These are phyloP conservation scores for Flaveria trinervia DNA, from an alignment of 129 eudicot species.

Conservation along the genomic window DNA sequence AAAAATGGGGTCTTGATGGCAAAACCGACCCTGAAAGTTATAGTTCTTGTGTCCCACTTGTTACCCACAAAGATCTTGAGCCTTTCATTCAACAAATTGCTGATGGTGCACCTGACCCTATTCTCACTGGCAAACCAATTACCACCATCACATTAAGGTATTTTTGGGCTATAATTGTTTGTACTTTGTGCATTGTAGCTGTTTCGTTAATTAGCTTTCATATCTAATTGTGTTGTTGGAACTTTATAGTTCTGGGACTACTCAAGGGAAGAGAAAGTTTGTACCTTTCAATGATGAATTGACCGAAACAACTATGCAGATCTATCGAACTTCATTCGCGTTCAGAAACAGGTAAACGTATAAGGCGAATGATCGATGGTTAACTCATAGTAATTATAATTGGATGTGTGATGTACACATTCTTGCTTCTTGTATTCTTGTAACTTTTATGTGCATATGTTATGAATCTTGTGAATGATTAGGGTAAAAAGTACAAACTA, in stretches of 20 bases:
- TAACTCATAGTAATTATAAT: background rate
- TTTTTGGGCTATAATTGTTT: constrained; percentile 3
- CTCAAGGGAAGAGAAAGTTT: constrained; percentile 89
- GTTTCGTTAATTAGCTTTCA: constrained; percentile 20
- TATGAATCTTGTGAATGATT: constrained; percentile 3
- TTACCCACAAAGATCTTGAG: constrained; percentile 71
- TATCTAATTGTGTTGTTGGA: constrained; percentile 27
- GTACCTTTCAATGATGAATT: constrained; percentile 84
- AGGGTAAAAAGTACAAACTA: background rate
- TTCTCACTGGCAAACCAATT: constrained; percentile 70
- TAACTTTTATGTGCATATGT: background rate
- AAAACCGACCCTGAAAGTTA: constrained; percentile 71
- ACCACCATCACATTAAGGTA: constrained; percentile 75
- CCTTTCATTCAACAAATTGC: constrained; percentile 71
- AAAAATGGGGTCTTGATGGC: constrained; percentile 69
- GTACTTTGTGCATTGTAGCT: constrained; percentile 19
- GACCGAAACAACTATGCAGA: constrained; percentile 79
- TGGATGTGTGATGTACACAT: background rate
- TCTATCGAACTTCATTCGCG: constrained; percentile 75
- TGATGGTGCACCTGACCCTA: constrained; percentile 58
- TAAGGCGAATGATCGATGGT: background rate
- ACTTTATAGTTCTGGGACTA: constrained; percentile 78
- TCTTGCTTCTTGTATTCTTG: background rate
- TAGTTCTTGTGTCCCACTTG: constrained; percentile 71
- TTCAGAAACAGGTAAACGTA: constrained; percentile 77